Evolutionary conservation across 1,139 yeast genomes (phyloP), one percentile per base, ranked within the genome.

Genomic region (Nakaseomyces uthaithaninus): DNA sequence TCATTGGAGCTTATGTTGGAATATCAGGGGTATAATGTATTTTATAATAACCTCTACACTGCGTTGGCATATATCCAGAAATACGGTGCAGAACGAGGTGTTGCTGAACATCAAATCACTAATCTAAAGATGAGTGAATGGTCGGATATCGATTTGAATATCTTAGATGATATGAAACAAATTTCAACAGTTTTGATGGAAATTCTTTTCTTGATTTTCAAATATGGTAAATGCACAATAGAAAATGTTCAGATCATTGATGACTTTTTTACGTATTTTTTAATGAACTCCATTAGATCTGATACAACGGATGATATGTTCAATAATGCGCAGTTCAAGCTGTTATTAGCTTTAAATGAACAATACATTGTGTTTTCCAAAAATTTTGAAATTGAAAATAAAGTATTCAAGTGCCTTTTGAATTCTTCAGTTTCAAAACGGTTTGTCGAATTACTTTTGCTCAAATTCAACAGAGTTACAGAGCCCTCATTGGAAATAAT

Each of bases 271-370:
- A 66, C 84, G 12, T 67, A 69, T 43, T 74, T 47, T 38, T 33
- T 58, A 27, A 50, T 45, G 74, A 72, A 47, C 50, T 61, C 46
- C 64, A 68, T 46, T 66, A 71, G 52, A 30, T 55, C 63, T 1
- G 63, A 57, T 42, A 74, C 74, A 34, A 75, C 75, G 39, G 84
- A 77, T 44, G 80, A 77, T 48, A 72, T 80, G 36, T 71, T 74
- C 44, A 83, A 85, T 40, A 77, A 77, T 49, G 76, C 84, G 31
- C 78, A 80, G 50, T 80, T 86, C 64, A 80, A 80, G 53, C 65
- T 84, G n/a, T 60, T 86, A 8, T 65, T 87, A 36, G 75, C 85
- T 2, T 66, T 87, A 16, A 86, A 86, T 57, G 95, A 87, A 57
- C 95, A 87, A 57, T 87, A 76, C 57, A 74, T 87, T 74, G 80